Conservation (phyloP, 495 filamentous ascomycete genomes). For the Hypoxylon cercidicola region DNA sequence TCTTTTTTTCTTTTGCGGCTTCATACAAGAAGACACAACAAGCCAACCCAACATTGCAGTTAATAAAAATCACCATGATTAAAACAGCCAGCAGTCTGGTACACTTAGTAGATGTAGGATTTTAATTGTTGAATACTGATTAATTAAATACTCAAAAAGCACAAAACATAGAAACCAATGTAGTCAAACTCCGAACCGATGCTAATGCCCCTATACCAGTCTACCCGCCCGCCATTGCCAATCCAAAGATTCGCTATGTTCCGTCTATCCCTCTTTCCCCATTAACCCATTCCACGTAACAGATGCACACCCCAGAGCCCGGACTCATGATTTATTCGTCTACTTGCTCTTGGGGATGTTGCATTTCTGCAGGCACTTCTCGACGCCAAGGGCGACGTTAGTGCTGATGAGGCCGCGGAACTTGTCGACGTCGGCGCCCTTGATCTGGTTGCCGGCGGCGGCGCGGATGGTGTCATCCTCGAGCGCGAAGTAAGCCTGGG, state of each 20-base stretch:
- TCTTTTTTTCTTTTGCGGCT: too few relatives aligned
- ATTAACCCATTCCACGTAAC: not conserved
- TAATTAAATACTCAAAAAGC: constrained; percentile 1
- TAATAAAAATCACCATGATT: too few relatives aligned
- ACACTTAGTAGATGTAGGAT: too few relatives aligned
- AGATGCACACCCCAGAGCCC: not conserved
- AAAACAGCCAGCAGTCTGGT: too few relatives aligned
- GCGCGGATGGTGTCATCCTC: constrained; percentile 56
- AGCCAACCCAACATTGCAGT: too few relatives aligned
- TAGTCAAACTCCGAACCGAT: constrained; percentile 19
- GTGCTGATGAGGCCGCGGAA: constrained; percentile 57
- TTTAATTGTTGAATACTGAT: too few relatives aligned
- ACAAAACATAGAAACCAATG: constrained; percentile 14
- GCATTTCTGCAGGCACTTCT: constrained; percentile 57
- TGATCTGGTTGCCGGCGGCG: constrained; percentile 52
- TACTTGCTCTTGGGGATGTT: constrained; percentile 41
- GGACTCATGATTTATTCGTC: not conserved
- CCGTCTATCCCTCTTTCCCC: not conserved
- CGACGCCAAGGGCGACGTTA: constrained; percentile 57
- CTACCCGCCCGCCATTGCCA: too few relatives aligned
- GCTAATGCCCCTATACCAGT: constrained; percentile 11
- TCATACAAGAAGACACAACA: too few relatives aligned
- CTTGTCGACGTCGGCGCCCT: constrained; percentile 56
- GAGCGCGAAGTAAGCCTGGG: constrained; percentile 62
- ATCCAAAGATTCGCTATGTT: not conserved